phyloP scores from a whole-genome alignment of 306 rosid species.

The Boehmeria nivea region DNA sequence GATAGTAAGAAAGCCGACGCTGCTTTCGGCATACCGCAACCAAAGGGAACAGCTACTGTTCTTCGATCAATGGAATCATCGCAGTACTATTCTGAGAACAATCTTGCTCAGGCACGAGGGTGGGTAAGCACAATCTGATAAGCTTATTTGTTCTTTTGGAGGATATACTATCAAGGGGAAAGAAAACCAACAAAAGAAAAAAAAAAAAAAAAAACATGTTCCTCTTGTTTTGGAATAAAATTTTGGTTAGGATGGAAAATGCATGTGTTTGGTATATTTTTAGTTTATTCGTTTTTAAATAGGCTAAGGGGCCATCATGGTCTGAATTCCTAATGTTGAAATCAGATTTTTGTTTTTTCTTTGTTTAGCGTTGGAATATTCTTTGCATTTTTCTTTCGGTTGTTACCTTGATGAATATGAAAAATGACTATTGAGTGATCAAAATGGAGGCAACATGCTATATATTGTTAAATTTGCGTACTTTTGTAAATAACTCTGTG shows the following conservation, averaged over 20 bases:
- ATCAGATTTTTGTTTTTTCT: too few species aligned
- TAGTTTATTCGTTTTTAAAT: too few species aligned
- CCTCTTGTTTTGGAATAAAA: not conserved
- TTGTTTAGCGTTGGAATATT: not conserved
- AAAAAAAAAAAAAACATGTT: too few species aligned
- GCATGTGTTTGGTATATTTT: too few species aligned
- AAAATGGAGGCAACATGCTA: not conserved
- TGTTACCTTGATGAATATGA: not conserved
- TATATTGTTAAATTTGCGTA: not conserved
- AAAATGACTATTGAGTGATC: not conserved
- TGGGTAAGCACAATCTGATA: slow-evolving; percentile 84
- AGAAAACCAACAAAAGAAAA: too few species aligned
- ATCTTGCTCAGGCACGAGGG: slow-evolving; percentile 84
- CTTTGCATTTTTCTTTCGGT: not conserved
- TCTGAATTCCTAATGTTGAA: too few species aligned
- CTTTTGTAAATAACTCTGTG: too few species aligned
- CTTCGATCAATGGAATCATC: slow-evolving; percentile 91
- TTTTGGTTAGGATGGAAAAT: not conserved
- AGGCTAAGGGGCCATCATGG: too few species aligned
- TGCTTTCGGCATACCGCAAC: slow-evolving; percentile 50
- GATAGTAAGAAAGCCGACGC: slow-evolving; percentile 51
- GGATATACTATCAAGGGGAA: slow-evolving; percentile 2
- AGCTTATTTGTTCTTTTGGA: slow-evolving; percentile 32
- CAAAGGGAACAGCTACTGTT: slow-evolving; percentile 48
- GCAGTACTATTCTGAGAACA: slow-evolving; percentile 61